Percentiles rank a stretch among this genome's conserved stretches.
phyloP scores from a whole-genome alignment of 108 stramenopile genomes.

The Aurantiochytrium sp. region DNA sequence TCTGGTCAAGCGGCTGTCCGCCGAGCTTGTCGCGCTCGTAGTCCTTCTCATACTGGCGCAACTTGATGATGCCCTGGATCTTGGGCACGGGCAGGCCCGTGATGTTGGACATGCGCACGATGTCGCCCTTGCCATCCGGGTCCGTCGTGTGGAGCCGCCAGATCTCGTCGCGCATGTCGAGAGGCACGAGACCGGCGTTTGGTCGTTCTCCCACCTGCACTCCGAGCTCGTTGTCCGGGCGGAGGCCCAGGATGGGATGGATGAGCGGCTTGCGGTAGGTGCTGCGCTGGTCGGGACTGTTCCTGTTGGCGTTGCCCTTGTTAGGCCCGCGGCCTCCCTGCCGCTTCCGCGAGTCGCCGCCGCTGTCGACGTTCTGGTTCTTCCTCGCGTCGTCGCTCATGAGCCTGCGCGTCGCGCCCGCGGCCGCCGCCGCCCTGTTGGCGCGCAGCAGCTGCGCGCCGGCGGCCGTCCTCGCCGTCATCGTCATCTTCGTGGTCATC shows the following conservation, averaged over 20 bases:
- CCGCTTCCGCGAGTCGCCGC: no score
- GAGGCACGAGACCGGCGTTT: conserved; percentile 1
- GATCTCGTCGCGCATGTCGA: conserved; percentile 24
- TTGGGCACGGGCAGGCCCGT: neutral
- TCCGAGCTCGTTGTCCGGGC: neutral
- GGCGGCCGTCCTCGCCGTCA: no score
- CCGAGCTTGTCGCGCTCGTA: neutral
- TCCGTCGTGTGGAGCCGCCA: neutral
- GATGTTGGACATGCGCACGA: neutral
- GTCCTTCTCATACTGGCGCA: neutral
- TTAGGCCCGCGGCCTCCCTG: no score
- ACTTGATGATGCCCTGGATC: neutral
- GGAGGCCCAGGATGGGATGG: neutral
- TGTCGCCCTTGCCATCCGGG: conserved; percentile 27
- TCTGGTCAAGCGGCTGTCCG: conserved; percentile 1
- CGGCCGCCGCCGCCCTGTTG: no score
- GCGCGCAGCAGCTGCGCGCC: no score
- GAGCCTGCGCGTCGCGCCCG: no score
- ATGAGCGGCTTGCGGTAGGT: neutral
- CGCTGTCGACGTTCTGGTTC: no score
- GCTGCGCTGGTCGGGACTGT: no score
- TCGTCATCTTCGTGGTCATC: no score
- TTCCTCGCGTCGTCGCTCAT: no score
- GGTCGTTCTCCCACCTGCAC: neutral
- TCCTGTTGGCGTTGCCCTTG: no score